Percentiles rank a stretch among this genome's conserved stretches.
Conservation (phyloP, 139 green algal species). For the Tetradesmus obliquus region DNA sequence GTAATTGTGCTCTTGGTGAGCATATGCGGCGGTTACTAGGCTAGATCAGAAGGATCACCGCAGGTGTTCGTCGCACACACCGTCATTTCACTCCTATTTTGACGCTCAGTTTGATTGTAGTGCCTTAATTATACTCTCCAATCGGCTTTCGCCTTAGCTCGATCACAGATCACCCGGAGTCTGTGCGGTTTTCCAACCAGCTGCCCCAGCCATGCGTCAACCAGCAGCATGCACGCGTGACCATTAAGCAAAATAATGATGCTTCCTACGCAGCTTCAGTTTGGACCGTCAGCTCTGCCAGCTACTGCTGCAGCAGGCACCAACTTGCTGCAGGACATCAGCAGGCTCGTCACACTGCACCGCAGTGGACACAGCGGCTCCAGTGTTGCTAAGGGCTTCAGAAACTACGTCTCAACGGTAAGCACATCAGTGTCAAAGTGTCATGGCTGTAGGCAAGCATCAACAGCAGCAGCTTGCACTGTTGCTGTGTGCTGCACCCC, state of each 20-base stretch:
- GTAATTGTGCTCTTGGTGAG: too few relatives aligned
- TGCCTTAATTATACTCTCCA: too few relatives aligned
- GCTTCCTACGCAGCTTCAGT: not conserved
- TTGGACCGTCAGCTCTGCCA: not conserved
- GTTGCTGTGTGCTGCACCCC: not conserved
- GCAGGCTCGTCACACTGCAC: not conserved
- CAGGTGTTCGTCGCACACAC: too few relatives aligned
- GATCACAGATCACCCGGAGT: not conserved
- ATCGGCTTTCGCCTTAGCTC: too few relatives aligned
- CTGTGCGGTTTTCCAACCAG: not conserved
- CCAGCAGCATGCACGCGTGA: not conserved
- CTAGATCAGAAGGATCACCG: too few relatives aligned
- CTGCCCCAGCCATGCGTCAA: not conserved
- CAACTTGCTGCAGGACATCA: not conserved
- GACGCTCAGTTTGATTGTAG: too few relatives aligned
- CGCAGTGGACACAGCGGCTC: not conserved
- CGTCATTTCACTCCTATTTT: too few relatives aligned
- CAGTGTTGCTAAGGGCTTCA: not conserved
- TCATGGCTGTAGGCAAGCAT: not conserved
- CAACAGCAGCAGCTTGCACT: slow-evolving; percentile 7
- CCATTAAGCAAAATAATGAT: not conserved
- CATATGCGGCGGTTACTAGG: too few relatives aligned
- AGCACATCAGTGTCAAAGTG: not conserved
- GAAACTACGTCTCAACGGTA: not conserved
- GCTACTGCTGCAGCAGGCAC: not conserved